These are phyloP conservation scores for Candida buenavistaensis DNA, from an alignment of 1,139 yeast species.

Conservation along the genomic window DNA sequence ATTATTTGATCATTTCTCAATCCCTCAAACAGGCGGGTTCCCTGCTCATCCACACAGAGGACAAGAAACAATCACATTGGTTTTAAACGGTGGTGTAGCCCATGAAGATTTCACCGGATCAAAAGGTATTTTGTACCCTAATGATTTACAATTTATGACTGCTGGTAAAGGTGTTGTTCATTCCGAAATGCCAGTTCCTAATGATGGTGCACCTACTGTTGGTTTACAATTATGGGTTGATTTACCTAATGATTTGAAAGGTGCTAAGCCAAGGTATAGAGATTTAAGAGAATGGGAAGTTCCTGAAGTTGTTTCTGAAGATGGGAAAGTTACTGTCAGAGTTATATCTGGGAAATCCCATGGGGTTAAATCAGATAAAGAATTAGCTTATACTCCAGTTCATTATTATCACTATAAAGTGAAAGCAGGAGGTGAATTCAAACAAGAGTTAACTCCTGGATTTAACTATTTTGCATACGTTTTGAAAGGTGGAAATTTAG, in stretches of 20 bases:
- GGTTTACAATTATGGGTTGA: conserved; percentile 95
- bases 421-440: conserved; percentile 66
- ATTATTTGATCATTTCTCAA: conserved; percentile 76
- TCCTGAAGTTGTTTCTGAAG: conserved; percentile 62
- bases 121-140: conserved; percentile 73
- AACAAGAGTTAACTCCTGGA: conserved; percentile 61
- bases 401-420: conserved; percentile 69
- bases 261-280: conserved; percentile 75
- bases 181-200: conserved; percentile 76
- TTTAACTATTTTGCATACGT: conserved; percentile 77
- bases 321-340: conserved; percentile 64
- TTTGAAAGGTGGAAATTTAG: conserved; percentile 56
- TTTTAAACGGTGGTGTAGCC: conserved; percentile 74
- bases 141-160: conserved; percentile 93
- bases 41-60: conserved; percentile 95
- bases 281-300: conserved; percentile 73
- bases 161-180: conserved; percentile 91
- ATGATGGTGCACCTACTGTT: conserved; percentile 55
- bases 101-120: conserved; percentile 93
- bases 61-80: conserved; percentile 81
- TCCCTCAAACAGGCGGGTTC: conserved; percentile 63
- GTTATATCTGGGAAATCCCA: conserved; percentile 78
- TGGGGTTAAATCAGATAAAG: conserved; percentile 74
- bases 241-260: conserved; percentile 68
- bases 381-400: conserved; percentile 83